Conservation (phyloP, 2,329 filamentous ascomycete genomes). For the Trichoderma aggressivum region DNA sequence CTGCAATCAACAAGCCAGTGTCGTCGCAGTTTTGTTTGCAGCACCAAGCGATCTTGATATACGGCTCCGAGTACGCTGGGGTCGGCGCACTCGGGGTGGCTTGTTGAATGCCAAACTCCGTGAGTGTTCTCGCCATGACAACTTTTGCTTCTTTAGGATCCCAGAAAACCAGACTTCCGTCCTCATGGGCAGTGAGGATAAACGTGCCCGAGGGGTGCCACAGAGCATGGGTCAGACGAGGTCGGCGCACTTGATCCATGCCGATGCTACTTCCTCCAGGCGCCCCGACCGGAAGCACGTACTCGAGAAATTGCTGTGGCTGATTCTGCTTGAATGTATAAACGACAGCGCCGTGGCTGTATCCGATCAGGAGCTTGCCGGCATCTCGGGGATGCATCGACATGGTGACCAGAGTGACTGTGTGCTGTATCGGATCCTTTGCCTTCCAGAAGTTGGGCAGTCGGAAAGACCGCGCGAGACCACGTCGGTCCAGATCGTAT, state of each 20-base stretch:
- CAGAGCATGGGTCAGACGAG: slow-evolving; percentile 74
- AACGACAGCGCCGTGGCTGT: slow-evolving; percentile 78
- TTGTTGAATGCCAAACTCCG: slow-evolving; percentile 69
- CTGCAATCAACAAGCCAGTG: slow-evolving; percentile 81
- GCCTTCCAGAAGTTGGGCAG: slow-evolving; percentile 86
- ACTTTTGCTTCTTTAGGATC: slow-evolving; percentile 84
- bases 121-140: slow-evolving; percentile 77
- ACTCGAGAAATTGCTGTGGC: slow-evolving; percentile 75
- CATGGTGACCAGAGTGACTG: slow-evolving; percentile 65
- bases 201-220: slow-evolving; percentile 97
- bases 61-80: slow-evolving; percentile 65
- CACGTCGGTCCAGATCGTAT: slow-evolving; percentile 87
- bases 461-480: slow-evolving; percentile 65
- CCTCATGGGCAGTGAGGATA: slow-evolving; percentile 80
- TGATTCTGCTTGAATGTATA: slow-evolving; percentile 94
- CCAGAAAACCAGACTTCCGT: slow-evolving; percentile 91
- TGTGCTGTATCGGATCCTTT: slow-evolving; percentile 62
- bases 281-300: slow-evolving; percentile 75
- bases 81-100: slow-evolving; percentile 51
- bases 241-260: slow-evolving; percentile 61
- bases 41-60: slow-evolving; percentile 83
- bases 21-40: slow-evolving; percentile 92
- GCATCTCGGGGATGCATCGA: slow-evolving; percentile 89
- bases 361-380: slow-evolving; percentile 87
- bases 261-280: slow-evolving; percentile 73